These are phyloP conservation scores for Chytridium lagenaria DNA, from an alignment of 371 early-diverging fungal species.

Conservation along the genomic window DNA sequence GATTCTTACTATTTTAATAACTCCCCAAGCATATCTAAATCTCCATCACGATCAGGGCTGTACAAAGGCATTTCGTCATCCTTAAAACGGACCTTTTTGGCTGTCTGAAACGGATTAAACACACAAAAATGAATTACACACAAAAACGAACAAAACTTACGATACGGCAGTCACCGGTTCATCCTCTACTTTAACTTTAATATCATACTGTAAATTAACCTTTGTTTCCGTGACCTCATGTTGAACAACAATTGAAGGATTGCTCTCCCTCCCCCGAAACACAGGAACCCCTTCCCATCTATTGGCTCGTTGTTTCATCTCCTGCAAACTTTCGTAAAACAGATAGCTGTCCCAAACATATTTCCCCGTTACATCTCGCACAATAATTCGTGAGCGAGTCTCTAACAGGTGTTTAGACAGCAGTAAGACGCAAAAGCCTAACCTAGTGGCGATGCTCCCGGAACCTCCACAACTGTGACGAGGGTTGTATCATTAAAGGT, in stretches of 20 bases:
- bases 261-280: neutral
- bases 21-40: constrained; percentile 54
- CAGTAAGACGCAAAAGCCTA: neutral
- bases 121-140: neutral
- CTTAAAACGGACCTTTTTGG: neutral
- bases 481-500: constrained; percentile 67
- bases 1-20: constrained; percentile 53
- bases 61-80: constrained; percentile 30
- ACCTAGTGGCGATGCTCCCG: constrained; percentile 50
- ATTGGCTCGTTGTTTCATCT: constrained; percentile 31
- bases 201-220: neutral
- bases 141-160: constrained; percentile 1
- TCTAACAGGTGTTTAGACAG: constrained; percentile 17
- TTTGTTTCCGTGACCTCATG: neutral
- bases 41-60: constrained; percentile 24
- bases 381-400: constrained; percentile 61
- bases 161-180: neutral
- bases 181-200: neutral
- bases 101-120: neutral
- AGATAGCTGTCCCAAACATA: constrained; percentile 80
- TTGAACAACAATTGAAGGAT: neutral
- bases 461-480: constrained; percentile 65
- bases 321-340: constrained; percentile 57
- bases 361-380: constrained; percentile 78
- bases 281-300: constrained; percentile 4